Conservation (phyloP, 306 rosid genomes). For the Sechiopsis laciniata region DNA sequence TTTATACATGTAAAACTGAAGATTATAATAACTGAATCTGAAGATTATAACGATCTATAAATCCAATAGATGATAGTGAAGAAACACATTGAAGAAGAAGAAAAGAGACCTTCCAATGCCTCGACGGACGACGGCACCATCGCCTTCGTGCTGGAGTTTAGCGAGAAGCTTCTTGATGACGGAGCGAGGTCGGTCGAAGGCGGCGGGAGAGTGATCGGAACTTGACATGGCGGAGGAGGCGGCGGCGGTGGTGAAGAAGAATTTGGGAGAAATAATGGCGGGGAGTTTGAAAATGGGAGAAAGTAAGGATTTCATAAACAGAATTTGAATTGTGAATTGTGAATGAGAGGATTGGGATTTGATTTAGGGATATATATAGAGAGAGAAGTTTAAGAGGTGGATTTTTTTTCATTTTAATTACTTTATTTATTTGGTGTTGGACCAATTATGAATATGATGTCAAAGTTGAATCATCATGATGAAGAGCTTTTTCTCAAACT, state of each 20-base stretch:
- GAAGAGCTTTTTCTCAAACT: not conserved
- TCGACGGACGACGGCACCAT: conserved; percentile 47
- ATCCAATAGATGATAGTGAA: too few relatives aligned
- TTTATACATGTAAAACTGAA: too few relatives aligned
- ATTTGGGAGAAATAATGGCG: not conserved
- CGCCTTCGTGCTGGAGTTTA: conserved; percentile 39
- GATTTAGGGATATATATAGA: too few relatives aligned
- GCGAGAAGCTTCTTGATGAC: conserved; percentile 47
- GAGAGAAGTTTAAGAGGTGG: not conserved
- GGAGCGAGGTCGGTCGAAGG: conserved; percentile 48
- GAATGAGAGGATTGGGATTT: conserved; percentile 1
- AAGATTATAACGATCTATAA: not conserved
- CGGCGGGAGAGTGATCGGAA: conserved; percentile 30
- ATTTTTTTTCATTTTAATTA: too few relatives aligned
- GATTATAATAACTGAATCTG: too few relatives aligned
- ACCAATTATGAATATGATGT: conserved; percentile 22
- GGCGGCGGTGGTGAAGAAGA: not conserved
- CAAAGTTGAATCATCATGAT: conserved; percentile 17
- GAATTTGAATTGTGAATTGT: not conserved
- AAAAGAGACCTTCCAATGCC: conserved; percentile 44
- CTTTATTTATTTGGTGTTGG: not conserved
- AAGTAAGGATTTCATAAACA: too few relatives aligned
- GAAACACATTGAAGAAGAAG: not conserved
- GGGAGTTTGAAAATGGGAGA: conserved; percentile 4
- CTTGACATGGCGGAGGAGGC: conserved; percentile 35